Conservation (phyloP, 1,284 basidiomycete species). For the Moniliophthora roreri region DNA sequence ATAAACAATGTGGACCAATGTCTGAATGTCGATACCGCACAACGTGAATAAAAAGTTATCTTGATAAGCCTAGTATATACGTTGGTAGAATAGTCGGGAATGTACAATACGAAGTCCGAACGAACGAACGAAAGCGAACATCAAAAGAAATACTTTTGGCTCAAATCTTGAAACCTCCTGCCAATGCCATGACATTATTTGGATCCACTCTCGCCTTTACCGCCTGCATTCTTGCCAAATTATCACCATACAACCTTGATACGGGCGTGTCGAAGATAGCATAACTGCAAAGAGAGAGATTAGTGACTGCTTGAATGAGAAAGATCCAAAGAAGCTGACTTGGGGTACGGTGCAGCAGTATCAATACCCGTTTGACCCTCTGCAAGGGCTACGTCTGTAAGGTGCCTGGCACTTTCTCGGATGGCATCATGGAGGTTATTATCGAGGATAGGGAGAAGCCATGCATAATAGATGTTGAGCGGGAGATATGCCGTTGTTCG, state of each 20-base stretch:
- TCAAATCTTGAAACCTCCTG: slow-evolving; percentile 45
- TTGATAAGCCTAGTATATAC: no score
- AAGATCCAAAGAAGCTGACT: no score
- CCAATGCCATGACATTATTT: slow-evolving; percentile 52
- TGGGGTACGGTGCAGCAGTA: slow-evolving; percentile 45
- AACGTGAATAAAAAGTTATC: no score
- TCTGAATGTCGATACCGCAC: no score
- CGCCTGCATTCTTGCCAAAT: slow-evolving; percentile 35
- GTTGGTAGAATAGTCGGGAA: no score
- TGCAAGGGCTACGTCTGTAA: slow-evolving; percentile 36
- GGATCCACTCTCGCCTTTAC: slow-evolving; percentile 49
- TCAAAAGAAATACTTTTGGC: no score
- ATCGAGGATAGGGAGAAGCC: slow-evolving; percentile 36
- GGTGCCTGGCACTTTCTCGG: slow-evolving; percentile 33
- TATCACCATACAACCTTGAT: slow-evolving; percentile 45
- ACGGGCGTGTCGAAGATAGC: slow-evolving; percentile 47
- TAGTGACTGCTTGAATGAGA: no score
- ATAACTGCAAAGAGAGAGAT: no score
- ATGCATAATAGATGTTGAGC: slow-evolving; percentile 48
- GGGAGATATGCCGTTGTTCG: slow-evolving; percentile 41
- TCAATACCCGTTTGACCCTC: slow-evolving; percentile 41
- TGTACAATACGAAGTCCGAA: no score
- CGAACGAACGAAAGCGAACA: no score
- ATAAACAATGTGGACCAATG: no score
- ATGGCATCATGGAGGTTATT: slow-evolving; percentile 36